Base-by-base conservation (phyloP, 441 rosid species). In the Metrosideros polymorpha region DNA sequence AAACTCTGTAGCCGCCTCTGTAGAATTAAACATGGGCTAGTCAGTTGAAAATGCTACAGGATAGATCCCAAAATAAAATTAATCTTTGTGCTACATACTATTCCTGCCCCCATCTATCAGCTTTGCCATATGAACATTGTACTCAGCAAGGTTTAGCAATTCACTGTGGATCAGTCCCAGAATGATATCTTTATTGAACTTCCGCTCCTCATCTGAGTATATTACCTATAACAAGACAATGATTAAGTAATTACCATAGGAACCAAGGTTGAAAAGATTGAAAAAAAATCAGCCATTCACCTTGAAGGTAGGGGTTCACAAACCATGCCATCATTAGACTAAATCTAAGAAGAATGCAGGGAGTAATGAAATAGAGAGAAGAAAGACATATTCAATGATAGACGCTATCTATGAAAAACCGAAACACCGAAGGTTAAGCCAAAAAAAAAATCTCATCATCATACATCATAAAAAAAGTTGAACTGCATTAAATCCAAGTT, bases 1-100 rank as follows among this genome's bases (percentile, higher is more conserved):
- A 89, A 98, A 98, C 84, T 98, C 99, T 3, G 94, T 96, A n/a
- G 99, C 99, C 83, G 93, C 92, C 88, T 96, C 99, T 98, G 98
- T 92, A 90, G 71, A 91, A 51, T 76, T 84, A 83, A 83, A 25
- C 86, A 84, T 39, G 47, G 87, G 83, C 50, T 63, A 76, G 87
- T 94, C 54, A 91, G 89, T 77, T 32, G 85, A 71, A 71, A 71
- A 39, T 15, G 63, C 82, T 47, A 88, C 32, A n/a, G 49, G 77
- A 19, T 82, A 12, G 84, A 85, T n/a, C 75, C 43, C 76, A n/a
- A 13, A 51, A 45, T 42, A 89, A 57, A 84, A 86, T 49, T 47
- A 84, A 77, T 75, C 84, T 79, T 59, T 25, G 12, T 55, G 79
- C 42, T 84, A 91, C 98, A 45, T 95, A 98, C 99, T 98, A 88